Percentiles rank a stretch among this genome's conserved stretches.
These are phyloP conservation scores for Ophiosphaerella korrae DNA, from an alignment of 2,329 filamentous ascomycete genomes.

Conservation along the genomic window DNA sequence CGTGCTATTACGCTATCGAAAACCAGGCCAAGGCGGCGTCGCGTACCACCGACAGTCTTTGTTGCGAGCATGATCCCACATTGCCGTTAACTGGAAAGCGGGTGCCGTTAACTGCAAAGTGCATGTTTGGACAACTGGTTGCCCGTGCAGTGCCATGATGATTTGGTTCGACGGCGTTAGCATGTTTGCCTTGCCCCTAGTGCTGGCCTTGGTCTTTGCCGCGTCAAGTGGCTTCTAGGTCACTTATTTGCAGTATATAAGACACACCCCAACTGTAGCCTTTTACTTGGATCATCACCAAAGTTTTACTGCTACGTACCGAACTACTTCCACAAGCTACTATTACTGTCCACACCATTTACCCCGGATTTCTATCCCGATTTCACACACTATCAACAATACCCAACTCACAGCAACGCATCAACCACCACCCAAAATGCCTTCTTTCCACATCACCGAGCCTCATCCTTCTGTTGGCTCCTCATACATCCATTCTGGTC, in stretches of 20 bases:
- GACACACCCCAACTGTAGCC: neutral
- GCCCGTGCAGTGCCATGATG: conserved; percentile 30
- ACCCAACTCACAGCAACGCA: conserved; percentile 1
- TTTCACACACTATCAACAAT: conserved; percentile 14
- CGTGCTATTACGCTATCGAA: conserved; percentile 39
- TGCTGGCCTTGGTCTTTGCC: neutral
- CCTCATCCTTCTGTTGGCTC: conserved; percentile 64
- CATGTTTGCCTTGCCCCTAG: conserved; percentile 24
- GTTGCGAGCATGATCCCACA: conserved; percentile 40
- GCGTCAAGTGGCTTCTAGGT: neutral
- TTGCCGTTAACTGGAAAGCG: conserved; percentile 53
- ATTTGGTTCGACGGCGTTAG: conserved; percentile 34
- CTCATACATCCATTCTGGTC: conserved; percentile 62
- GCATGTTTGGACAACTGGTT: conserved; percentile 26
- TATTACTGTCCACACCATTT: conserved; percentile 9
- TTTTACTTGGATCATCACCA: conserved; percentile 18
- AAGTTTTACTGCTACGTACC: conserved; percentile 11
- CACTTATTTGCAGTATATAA: conserved; percentile 8
- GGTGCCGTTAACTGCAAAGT: conserved; percentile 53
- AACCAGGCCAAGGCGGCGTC: conserved; percentile 21
- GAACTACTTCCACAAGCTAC: conserved; percentile 14
- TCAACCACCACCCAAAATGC: conserved; percentile 33
- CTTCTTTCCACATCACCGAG: conserved; percentile 62
- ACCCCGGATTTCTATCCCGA: conserved; percentile 15
- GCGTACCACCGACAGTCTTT: conserved; percentile 25